Base-by-base conservation (phyloP, 2,329 filamentous ascomycete species). In the Aspergillus cejpii region DNA sequence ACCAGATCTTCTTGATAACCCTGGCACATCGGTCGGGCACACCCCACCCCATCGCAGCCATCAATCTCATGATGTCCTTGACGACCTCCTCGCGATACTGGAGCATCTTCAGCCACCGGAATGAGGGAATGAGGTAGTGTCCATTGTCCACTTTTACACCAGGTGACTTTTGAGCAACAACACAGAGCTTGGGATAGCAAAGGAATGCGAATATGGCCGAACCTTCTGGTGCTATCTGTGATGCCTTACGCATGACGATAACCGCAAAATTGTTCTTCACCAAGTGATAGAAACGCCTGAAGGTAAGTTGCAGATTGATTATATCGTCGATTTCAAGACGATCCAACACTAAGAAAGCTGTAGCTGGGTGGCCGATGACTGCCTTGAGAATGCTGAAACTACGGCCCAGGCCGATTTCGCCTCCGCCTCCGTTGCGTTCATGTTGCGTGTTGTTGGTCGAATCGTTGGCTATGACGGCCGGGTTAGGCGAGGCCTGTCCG, bases 91-190 rank as follows among this genome's bases (percentile, higher is more conserved):
- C 70, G 8, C 83, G 74, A 47, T 71, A 76, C 50, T 78, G 62
- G 0, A 87, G 72, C 76, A 91, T 81, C 45, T 77, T 73, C 5
- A 87, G 71, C 76, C 84, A 92, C 36, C 71, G 70, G 38, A 91
- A 69, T 6, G 77, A 75, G 0, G 85, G 85, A 1, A 85, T 74
- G 17, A 65, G 8, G 64, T 37, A 24, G 15, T 7, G 23, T 33
- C 12, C 6, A 41, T 12, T 10, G 51, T 53, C 5, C 74, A n/a
- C 8, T 21, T 14, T 28, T n/a, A 38, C n/a, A 2, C 14, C n/a
- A 24, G n/a, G 12, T 68, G 1, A 68, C 66, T 0, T 84, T 84
- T 57, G 88, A 84, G 1, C 60, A 71, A 45, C 28, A 26, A 83
- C 75, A 58, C 78, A 79, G 5, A 81, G 68, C 1, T 63, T 60